Base-by-base conservation (phyloP, 208 protist species). In the Phytomonas sp. region DNA sequence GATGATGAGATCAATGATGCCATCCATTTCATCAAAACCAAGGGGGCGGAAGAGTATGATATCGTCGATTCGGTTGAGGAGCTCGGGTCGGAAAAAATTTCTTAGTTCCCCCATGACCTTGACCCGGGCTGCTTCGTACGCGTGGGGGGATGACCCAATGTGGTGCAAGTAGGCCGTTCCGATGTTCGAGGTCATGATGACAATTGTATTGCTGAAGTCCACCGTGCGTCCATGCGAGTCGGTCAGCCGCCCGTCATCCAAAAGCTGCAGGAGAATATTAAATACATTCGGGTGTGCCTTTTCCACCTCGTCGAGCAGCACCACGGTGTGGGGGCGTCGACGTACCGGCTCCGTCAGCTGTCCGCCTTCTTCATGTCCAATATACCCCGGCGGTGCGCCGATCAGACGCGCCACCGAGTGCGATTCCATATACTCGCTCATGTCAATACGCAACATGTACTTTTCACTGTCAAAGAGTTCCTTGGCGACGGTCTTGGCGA, bases 231-330 rank as follows among this genome's bases (percentile, higher is more conserved):
- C 98, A 73, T 99, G 90, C 63, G 87, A 89, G 86, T 99, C 98
- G 5, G 98, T 99, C 14, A 99, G 83, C 60, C 97, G 88, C 16
- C 98, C 98, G 52, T 99, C 98, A 72, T 99, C 98, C 0, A 99
- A 86, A 14, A 99, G 89, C 83, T 99, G 98, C 32, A 99, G 84
- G 2, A 99, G 87, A 31, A 99, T 85, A 74, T 99, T 99, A 66
- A 92, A 93, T 12, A 99, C 93, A 69, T 89, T 89, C 59, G 83
- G 91, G 80, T 99, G 98, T 11, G 98, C 98, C 90, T 99, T 99
- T 82, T 99, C 98, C 37, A 99, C 87, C 80, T 99, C 99, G 74
- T 99, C 99, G 61, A 99, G 98, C 4, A 99, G 85, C 12, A 99
- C 87, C 23, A 99, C 97, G 62, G 88, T 85, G 84, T 99, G 99